phyloP scores from a whole-genome alignment of 495 filamentous ascomycete species.

The Aspergillus haitiensis region DNA sequence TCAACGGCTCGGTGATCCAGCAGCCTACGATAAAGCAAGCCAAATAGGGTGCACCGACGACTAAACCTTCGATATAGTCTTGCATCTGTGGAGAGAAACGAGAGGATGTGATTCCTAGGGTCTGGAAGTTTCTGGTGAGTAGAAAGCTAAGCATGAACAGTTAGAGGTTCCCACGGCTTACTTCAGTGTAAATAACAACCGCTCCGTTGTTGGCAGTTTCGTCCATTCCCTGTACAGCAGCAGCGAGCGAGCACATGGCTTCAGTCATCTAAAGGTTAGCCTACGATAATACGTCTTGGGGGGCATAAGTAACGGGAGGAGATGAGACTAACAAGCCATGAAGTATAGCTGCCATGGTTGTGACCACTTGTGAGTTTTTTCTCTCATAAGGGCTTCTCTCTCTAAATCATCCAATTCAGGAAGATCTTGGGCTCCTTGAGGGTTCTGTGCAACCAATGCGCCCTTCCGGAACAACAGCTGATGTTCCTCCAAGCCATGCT shows the following conservation, averaged over 20 bases:
- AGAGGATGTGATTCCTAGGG: constrained; percentile 15
- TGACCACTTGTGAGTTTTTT: constrained; percentile 57
- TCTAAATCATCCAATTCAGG: constrained; percentile 49
- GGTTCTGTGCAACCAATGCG: constrained; percentile 54
- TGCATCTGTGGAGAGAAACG: constrained; percentile 26
- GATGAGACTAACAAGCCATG: constrained; percentile 41
- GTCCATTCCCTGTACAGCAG: constrained; percentile 65
- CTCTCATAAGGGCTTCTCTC: constrained; percentile 41
- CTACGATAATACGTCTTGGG: not conserved
- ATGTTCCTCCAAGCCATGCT: constrained; percentile 46
- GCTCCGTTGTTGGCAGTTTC: constrained; percentile 81
- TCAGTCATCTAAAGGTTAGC: constrained; percentile 31
- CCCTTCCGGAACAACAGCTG: constrained; percentile 51
- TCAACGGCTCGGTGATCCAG: constrained; percentile 58
- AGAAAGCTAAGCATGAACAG: not conserved
- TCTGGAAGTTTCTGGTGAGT: constrained; percentile 1
- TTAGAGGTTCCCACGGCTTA: constrained; percentile 2
- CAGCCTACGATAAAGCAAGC: constrained; percentile 48
- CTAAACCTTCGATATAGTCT: constrained; percentile 43
- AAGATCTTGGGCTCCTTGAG: constrained; percentile 38
- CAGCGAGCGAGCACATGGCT: constrained; percentile 49
- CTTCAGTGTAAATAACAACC: constrained; percentile 61
- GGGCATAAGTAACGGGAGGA: not conserved
- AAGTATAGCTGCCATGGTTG: constrained; percentile 58
- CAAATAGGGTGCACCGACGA: constrained; percentile 49